Conservation (phyloP, 179 eudicot species). For the Heliamphora pulchella region DNA sequence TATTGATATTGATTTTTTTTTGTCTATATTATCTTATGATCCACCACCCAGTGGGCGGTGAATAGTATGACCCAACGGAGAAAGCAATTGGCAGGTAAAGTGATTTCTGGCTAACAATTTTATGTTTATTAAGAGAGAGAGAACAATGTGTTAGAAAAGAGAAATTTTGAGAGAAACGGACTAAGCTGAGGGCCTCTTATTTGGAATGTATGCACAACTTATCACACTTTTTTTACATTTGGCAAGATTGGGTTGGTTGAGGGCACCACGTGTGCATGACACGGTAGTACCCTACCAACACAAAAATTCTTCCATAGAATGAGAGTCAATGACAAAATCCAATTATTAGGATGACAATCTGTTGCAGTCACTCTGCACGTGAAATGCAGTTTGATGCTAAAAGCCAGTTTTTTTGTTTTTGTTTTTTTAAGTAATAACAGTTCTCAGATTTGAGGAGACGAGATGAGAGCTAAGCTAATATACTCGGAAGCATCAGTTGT, state of each 20-base stretch:
- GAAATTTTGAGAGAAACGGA: no score
- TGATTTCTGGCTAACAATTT: no score
- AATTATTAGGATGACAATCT: background rate
- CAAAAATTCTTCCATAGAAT: background rate
- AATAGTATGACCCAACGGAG: no score
- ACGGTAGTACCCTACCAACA: background rate
- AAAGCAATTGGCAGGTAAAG: no score
- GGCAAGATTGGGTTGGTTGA: background rate
- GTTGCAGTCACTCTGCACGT: background rate
- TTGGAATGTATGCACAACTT: no score
- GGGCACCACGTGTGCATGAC: background rate
- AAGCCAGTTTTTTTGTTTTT: background rate
- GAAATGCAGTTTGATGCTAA: background rate
- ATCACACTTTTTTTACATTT: no score
- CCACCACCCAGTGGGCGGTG: no score
- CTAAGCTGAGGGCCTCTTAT: no score
- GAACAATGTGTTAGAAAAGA: no score
- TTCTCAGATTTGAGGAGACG: background rate
- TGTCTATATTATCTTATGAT: no score
- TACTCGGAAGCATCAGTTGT: background rate
- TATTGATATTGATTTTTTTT: no score
- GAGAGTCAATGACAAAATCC: background rate
- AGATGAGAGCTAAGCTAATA: background rate
- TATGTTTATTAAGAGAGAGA: no score
- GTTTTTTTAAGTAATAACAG: background rate